Evolutionary conservation across 2,329 filamentous ascomycete species (phyloP), one percentile per base, ranked within the genome.

Genomic region (Colletotrichum trifolii): DNA sequence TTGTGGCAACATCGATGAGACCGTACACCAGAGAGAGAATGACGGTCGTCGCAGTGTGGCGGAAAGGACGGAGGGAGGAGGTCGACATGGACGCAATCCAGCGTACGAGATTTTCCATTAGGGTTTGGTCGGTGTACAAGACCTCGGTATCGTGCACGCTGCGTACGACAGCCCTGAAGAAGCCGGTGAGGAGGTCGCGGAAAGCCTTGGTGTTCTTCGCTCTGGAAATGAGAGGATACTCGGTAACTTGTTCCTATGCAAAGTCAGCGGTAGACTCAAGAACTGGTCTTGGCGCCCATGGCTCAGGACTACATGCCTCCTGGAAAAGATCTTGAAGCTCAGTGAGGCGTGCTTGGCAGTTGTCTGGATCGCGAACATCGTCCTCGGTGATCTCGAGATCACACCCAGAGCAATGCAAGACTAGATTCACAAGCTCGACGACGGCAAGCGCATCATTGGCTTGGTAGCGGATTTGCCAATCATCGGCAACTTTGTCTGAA

Each of bases 41-140:
- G 33, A 95, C 90, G 0, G 96, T 90, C 2, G 95, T 97, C 1
- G 94, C 92, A 0, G 96, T 99, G 77, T 99, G 96, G 69, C 96
- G 88, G 78, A 99, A 97, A 2, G 96, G 94, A 60, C 96, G 89
- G 67, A 95, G 89, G 4, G 89, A 86, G 0, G 94, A 94, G 4
- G 93, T 96, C 3, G 95, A 96, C 91, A 99, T 93, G 64, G 92
- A 91, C 43, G 90, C 90, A 66, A 97, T 84, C 96, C 96, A 99
- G 63, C 92, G 85, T 70, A 94, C 89, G 52, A 98, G 86, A 73
- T 97, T 97, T 75, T 97, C 94, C 73, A 97, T 88, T 54, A 99
- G 82, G 36, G 90, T 86, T 40, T 83, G 80, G 67, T 96, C 91
- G 48, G 86, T 88, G 79, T 97, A 97, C 54, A 99, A 81, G 17